Percentiles rank a stretch among this genome's conserved stretches.
Evolutionary conservation across 768 basidiomycete genomes (phyloP).

Genomic region (Panaeolus papilionaceus): DNA sequence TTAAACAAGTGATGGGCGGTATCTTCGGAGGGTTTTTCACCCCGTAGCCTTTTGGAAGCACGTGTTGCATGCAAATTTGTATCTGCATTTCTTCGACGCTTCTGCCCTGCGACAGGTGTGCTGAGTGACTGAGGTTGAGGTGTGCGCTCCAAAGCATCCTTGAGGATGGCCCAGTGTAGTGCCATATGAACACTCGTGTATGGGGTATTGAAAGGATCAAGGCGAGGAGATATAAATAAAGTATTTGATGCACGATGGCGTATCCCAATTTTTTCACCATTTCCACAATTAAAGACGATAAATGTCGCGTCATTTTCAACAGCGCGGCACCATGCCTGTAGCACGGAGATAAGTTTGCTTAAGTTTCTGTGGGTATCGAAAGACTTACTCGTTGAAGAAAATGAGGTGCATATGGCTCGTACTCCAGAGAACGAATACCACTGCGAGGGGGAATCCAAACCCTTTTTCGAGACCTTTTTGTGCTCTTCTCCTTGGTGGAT

Average conservation of each 20-base stretch:
- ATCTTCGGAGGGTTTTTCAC: no score
- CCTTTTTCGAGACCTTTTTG: no score
- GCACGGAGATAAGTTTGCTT: background rate
- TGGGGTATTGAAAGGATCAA: background rate
- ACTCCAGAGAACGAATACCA: background rate
- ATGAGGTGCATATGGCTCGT: background rate
- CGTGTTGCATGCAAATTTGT: no score
- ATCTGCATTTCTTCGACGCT: no score
- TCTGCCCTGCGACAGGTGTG: no score
- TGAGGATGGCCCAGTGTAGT: background rate
- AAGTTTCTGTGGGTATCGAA: no score
- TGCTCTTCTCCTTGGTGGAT: background rate
- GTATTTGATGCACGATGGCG: background rate
- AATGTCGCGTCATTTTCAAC: background rate
- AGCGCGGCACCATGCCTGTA: background rate
- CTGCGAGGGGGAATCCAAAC: background rate
- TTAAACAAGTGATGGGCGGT: no score
- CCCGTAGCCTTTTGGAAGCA: no score
- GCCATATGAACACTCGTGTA: background rate
- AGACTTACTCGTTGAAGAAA: background rate
- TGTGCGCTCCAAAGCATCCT: background rate
- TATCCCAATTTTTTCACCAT: background rate
- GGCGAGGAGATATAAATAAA: background rate
- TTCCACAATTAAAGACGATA: background rate
- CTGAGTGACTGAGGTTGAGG: no score